Percentiles rank a stretch among this genome's conserved stretches.
Evolutionary conservation across 805 yeast species (phyloP).

Genomic region (Saccharomycopsis sp.): DNA sequence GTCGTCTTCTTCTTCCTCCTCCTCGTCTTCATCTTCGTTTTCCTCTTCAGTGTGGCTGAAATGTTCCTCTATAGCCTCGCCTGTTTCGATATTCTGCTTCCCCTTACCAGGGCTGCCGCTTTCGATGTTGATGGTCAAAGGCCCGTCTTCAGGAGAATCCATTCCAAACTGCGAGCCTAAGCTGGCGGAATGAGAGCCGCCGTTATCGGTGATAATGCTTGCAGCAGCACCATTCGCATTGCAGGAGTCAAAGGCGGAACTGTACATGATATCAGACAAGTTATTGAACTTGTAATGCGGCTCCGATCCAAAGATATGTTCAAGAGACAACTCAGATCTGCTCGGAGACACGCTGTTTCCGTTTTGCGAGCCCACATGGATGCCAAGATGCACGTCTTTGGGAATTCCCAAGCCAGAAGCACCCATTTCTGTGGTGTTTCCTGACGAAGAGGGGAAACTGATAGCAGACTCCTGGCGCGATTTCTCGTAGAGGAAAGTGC

Average conservation of each 20-base stretch:
- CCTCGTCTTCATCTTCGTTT: conserved; percentile 28
- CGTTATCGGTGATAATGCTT: neutral
- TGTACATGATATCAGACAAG: neutral
- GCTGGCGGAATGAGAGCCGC: neutral
- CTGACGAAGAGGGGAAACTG: neutral
- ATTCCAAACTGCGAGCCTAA: neutral
- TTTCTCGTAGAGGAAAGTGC: neutral
- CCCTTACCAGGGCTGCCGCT: neutral
- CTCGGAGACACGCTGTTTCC: neutral
- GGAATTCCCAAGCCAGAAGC: neutral
- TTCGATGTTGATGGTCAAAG: neutral
- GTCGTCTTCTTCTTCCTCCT: conserved; percentile 27
- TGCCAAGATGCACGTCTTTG: neutral
- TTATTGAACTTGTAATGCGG: neutral
- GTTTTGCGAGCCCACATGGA: neutral
- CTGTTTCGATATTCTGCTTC: neutral
- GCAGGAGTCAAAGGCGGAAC: neutral
- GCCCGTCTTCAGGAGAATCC: neutral
- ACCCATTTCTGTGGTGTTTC: neutral
- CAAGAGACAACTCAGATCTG: conserved; percentile 6
- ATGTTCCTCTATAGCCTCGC: neutral
- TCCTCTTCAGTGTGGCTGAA: conserved; percentile 22
- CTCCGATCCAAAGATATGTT: conserved; percentile 7
- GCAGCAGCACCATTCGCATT: neutral
- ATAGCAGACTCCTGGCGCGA: neutral